phyloP scores from a whole-genome alignment of 208 protist species.

The Herpetomonas tarakana region DNA sequence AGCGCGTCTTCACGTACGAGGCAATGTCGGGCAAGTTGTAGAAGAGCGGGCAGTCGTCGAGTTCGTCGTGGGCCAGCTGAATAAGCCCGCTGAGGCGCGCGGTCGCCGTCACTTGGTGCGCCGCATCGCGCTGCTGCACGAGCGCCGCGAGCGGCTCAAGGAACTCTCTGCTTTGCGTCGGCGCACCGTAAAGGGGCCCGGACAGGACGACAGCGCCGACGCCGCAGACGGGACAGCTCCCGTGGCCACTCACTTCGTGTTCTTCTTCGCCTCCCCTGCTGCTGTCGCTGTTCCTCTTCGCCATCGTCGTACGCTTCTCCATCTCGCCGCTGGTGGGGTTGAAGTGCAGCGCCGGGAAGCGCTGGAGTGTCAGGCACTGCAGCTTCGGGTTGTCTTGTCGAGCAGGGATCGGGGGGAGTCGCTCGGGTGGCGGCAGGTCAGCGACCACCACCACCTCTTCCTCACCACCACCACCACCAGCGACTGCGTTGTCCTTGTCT shows the following conservation, averaged over 20 bases:
- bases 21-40: conserved; percentile 70
- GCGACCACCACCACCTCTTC: background rate
- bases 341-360: conserved; percentile 3
- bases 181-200: conserved; percentile 92
- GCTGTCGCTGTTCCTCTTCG: background rate
- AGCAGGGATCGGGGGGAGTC: conserved; percentile 35
- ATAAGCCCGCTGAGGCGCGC: conserved; percentile 87
- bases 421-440: conserved; percentile 14
- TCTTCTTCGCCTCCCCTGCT: background rate
- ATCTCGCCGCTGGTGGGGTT: background rate
- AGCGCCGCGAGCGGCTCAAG: conserved; percentile 63
- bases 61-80: conserved; percentile 75
- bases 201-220: conserved; percentile 57
- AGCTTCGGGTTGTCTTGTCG: conserved; percentile 49
- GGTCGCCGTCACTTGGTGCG: conserved; percentile 43
- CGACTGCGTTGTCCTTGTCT: too few relatives aligned
- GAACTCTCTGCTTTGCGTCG: conserved; percentile 87
- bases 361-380: conserved; percentile 27
- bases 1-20: conserved; percentile 72
- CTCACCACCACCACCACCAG: too few relatives aligned
- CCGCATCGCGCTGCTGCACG: conserved; percentile 60
- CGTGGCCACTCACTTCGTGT: background rate
- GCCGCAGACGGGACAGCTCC: conserved; percentile 82
- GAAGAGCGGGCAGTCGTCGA: conserved; percentile 88
- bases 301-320: background rate